Base-by-base conservation (phyloP, 257 asterid genomes). In the Fraxinus excelsior region DNA sequence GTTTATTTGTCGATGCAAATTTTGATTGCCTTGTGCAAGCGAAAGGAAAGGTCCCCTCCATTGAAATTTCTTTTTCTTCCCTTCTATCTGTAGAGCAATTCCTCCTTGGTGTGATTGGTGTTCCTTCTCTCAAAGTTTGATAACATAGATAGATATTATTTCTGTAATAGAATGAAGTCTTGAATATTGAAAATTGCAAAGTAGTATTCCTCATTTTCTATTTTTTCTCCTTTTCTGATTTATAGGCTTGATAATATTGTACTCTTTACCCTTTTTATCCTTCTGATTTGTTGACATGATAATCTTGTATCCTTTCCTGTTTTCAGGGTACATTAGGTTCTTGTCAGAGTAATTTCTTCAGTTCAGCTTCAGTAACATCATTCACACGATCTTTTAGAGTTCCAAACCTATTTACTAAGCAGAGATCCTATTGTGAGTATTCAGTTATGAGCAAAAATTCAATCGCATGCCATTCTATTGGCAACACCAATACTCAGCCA, bases 381-480 rank as follows among this genome's bases (percentile, higher is more conserved):
- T 71, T 80, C 40, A 5, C 66, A 34, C 77, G 73, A 19, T 72
- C 80, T 40, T 74, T 73, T 76, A 76, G 84, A 72, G 68, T 71
- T 40, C 72, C 21, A 67, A 78, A 75, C 75, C 5, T 58, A 9
- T 79, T 78, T 46, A 40, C 78, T 37, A 38, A 26, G 18, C 76
- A 34, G 68, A 78, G 75, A 56, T 72, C 82, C 85, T 65, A 78
- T 69, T 82, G 76, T 42, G 73, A 81, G 38, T 86, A 81, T 80
- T 70, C 79, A 75, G 84, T 66, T 58, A 94, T 94, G 98, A 92
- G 80, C 56, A 77, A 75, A 38, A 87, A 82, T 46, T 72, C 91
- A 21, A 53, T 66, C 58, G 76, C 74, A 49, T 81, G 86, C 71
- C 60, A 74, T 80, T 81, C 90, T 38, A 84, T 80, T 70, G 91